These are phyloP conservation scores for Miscanthus lutarioriparius DNA, from an alignment of 176 grass and related monocot species.

Conservation along the genomic window DNA sequence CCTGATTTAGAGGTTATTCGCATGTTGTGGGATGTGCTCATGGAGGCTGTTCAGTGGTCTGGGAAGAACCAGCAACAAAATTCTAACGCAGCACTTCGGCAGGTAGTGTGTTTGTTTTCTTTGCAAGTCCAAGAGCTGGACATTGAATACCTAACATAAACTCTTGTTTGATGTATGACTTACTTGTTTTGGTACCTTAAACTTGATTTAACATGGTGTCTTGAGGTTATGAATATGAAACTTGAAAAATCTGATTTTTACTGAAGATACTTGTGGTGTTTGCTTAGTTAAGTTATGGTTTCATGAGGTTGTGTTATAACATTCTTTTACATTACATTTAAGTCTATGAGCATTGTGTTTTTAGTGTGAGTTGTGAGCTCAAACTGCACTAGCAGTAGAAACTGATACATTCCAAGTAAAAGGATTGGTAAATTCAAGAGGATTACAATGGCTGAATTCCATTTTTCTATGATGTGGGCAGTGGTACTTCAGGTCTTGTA, in stretches of 20 bases:
- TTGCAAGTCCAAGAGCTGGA: neutral
- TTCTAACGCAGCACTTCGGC: conserved; percentile 87
- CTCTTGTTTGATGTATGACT: neutral
- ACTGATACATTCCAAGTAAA: neutral
- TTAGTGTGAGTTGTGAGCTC: neutral
- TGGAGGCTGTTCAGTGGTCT: conserved; percentile 99
- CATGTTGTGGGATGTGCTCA: conserved; percentile 95
- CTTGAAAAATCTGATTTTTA: neutral
- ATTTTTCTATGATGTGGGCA: neutral
- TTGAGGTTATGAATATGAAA: neutral
- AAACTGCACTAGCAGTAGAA: too few species aligned
- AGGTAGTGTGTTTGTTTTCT: conserved; percentile 40
- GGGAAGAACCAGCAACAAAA: conserved; percentile 99
- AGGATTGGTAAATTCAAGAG: neutral
- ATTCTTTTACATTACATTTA: neutral
- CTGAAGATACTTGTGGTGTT: neutral
- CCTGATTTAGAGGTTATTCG: conserved; percentile 86
- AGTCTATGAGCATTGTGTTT: neutral
- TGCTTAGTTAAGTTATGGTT: neutral
- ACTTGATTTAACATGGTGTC: neutral
- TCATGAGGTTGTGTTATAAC: too few species aligned
- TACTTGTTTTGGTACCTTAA: neutral
- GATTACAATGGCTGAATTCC: neutral
- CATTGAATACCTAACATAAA: neutral
- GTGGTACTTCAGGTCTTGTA: neutral